Evolutionary conservation across 441 rosid species (phyloP).

Genomic region (Populus tomentosa): DNA sequence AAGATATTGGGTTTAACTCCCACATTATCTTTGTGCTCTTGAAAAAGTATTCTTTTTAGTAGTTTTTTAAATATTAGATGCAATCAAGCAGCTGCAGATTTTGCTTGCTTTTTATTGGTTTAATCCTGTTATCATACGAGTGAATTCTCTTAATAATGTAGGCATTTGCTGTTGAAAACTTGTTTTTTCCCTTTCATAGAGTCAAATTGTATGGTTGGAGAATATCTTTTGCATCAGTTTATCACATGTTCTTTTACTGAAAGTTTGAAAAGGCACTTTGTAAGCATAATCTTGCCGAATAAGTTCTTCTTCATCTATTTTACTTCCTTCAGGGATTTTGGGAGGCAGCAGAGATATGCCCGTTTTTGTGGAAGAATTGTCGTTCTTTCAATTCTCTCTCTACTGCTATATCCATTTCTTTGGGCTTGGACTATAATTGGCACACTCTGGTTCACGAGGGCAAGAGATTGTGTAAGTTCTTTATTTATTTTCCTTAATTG

Average conservation of each 20-base stretch:
- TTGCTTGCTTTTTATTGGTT: background rate
- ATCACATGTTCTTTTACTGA: background rate
- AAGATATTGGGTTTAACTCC: background rate
- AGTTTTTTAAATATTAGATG: background rate
- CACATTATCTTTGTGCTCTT: background rate
- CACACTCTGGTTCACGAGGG: slow-evolving; percentile 81
- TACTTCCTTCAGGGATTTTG: slow-evolving; percentile 62
- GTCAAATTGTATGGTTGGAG: background rate
- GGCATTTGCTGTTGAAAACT: background rate
- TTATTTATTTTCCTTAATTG: no score
- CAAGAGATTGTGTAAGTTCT: slow-evolving; percentile 71
- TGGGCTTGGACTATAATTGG: no score
- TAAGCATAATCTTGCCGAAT: background rate
- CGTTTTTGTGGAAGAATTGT: slow-evolving; percentile 90
- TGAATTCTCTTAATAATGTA: background rate
- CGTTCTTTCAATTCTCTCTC: slow-evolving; percentile 69
- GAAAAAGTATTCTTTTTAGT: background rate
- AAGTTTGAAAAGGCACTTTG: background rate
- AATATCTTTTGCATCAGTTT: background rate
- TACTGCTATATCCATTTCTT: slow-evolving; percentile 86
- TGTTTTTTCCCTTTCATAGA: background rate
- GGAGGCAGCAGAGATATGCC: slow-evolving; percentile 90
- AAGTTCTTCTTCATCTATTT: background rate
- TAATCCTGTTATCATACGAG: background rate
- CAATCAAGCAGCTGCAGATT: background rate